phyloP scores from a whole-genome alignment of 2,329 filamentous ascomycete species.

The Pyrenophora tritici-repentis region DNA sequence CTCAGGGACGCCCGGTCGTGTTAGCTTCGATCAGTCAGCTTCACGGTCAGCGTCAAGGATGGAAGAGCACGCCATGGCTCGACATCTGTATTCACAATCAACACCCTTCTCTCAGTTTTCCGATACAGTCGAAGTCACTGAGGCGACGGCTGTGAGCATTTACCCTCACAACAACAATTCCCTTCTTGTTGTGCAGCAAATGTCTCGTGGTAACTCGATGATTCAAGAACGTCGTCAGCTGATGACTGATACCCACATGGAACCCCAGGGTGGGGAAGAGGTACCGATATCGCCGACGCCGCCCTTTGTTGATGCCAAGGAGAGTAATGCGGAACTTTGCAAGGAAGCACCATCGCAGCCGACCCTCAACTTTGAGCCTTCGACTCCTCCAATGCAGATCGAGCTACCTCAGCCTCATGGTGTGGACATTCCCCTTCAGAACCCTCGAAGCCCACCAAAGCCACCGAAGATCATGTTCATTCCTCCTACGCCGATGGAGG shows the following conservation, averaged over 20 bases:
- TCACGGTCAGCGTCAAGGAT: slow-evolving; percentile 46
- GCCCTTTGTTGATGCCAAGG: slow-evolving; percentile 33
- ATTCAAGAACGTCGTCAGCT: slow-evolving; percentile 24
- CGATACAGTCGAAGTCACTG: slow-evolving; percentile 62
- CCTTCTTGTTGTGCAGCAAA: slow-evolving; percentile 65
- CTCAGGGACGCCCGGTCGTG: slow-evolving; percentile 39
- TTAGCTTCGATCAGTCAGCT: slow-evolving; percentile 46
- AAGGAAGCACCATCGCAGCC: slow-evolving; percentile 25
- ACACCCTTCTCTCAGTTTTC: slow-evolving; percentile 57
- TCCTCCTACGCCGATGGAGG: slow-evolving; percentile 58
- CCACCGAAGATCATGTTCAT: slow-evolving; percentile 62
- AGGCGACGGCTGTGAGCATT: slow-evolving; percentile 64
- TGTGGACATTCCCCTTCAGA: slow-evolving; percentile 63
- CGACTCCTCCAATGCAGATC: slow-evolving; percentile 44
- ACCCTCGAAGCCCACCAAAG: slow-evolving; percentile 62
- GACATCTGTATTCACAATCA: slow-evolving; percentile 55
- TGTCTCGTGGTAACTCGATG: slow-evolving; percentile 37
- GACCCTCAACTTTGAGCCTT: slow-evolving; percentile 41
- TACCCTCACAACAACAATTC: slow-evolving; percentile 68
- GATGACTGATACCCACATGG: slow-evolving; percentile 19
- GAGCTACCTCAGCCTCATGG: slow-evolving; percentile 24
- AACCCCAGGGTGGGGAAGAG: slow-evolving; percentile 23
- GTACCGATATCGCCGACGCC: slow-evolving; percentile 29
- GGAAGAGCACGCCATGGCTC: slow-evolving; percentile 47
- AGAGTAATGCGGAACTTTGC: slow-evolving; percentile 12